Conservation (phyloP, 164 flowering plant species). For the Tinospora cordifolia region DNA sequence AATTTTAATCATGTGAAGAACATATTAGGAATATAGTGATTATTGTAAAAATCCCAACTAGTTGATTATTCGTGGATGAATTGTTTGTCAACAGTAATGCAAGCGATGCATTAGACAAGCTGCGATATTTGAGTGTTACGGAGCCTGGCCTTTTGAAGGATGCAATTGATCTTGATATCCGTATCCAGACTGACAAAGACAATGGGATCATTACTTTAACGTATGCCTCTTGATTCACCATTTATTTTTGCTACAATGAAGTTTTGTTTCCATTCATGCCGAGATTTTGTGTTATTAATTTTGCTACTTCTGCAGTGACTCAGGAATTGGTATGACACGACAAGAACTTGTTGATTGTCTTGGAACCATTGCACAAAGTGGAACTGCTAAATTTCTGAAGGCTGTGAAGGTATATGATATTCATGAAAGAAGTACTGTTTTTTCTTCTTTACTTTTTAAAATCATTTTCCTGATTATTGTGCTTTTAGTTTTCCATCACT, state of each 20-base stretch:
- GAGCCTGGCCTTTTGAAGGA: conserved; percentile 66
- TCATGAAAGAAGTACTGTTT: not conserved
- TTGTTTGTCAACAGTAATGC: conserved; percentile 63
- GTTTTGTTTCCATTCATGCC: not conserved
- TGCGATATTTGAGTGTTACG: conserved; percentile 83
- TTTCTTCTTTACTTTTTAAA: no score
- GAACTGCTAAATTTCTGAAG: conserved; percentile 89
- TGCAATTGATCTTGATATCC: conserved; percentile 75
- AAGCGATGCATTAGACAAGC: conserved; percentile 97
- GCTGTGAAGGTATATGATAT: conserved; percentile 62
- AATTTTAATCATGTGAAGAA: no score
- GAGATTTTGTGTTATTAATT: conserved; percentile 2
- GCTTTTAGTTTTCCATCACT: not conserved
- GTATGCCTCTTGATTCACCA: conserved; percentile 35
- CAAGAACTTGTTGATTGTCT: conserved; percentile 95
- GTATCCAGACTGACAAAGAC: conserved; percentile 80
- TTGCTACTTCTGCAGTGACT: conserved; percentile 44
- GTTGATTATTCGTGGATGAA: not conserved
- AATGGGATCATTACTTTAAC: conserved; percentile 73
- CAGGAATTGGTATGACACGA: conserved; percentile 94
- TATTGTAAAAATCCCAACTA: no score
- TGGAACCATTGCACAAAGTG: conserved; percentile 99
- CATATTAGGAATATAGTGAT: no score
- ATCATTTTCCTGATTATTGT: not conserved
- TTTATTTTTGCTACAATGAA: not conserved